A percentile compares a stretch with the other conserved stretches of the same genome.
Conservation (phyloP, 139 green algal genomes). For the Nannochloris sp. region DNA sequence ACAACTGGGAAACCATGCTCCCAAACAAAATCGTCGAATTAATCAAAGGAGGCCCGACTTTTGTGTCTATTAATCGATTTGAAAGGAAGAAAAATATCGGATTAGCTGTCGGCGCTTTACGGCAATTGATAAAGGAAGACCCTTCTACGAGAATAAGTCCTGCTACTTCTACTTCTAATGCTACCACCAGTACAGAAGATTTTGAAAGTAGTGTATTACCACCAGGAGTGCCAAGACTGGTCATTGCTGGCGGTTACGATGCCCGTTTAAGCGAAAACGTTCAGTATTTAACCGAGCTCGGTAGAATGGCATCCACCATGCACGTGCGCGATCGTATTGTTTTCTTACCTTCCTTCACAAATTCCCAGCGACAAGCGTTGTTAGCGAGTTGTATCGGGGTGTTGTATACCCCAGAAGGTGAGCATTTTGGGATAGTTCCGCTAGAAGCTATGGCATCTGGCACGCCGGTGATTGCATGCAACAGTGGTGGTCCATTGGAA, state of each 20-base stretch:
- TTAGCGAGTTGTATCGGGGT: constrained; percentile 56
- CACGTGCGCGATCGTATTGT: constrained; percentile 52
- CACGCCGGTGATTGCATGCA: constrained; percentile 79
- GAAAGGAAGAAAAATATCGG: constrained; percentile 95
- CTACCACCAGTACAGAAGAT: too few relatives aligned
- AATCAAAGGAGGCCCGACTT: constrained; percentile 37
- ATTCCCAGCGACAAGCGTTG: constrained; percentile 58
- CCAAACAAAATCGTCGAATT: constrained; percentile 35
- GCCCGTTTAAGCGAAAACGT: constrained; percentile 79
- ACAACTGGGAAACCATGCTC: constrained; percentile 33
- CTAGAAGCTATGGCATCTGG: constrained; percentile 89
- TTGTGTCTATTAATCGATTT: constrained; percentile 97
- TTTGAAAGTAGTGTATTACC: not conserved
- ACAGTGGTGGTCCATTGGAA: constrained; percentile 77
- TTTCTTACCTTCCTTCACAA: constrained; percentile 83
- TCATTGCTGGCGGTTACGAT: constrained; percentile 89
- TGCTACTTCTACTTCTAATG: not conserved
- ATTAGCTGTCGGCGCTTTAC: constrained; percentile 75
- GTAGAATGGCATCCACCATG: constrained; percentile 36
- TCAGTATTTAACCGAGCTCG: constrained; percentile 74
- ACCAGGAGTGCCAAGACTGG: constrained; percentile 8
- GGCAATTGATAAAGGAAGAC: constrained; percentile 28
- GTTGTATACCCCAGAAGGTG: constrained; percentile 84
- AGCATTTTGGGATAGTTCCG: constrained; percentile 99
- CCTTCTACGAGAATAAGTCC: not conserved